These are phyloP conservation scores for Aspergillus uvarum DNA, from an alignment of 2,329 filamentous ascomycete genomes.

Conservation along the genomic window DNA sequence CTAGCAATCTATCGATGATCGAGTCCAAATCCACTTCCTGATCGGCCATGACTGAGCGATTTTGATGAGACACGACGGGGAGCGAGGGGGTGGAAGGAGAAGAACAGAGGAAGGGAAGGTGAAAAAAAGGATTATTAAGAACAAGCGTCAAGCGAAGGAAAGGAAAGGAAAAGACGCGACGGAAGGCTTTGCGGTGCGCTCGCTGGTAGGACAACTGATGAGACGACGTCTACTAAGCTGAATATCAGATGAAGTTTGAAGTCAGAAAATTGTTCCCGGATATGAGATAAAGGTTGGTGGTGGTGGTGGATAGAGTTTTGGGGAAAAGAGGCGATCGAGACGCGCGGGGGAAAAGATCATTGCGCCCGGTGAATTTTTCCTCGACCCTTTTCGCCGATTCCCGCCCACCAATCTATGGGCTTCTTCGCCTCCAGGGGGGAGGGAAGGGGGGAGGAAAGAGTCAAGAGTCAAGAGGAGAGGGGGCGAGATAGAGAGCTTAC, in stretches of 20 bases:
- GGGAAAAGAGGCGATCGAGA: constrained; percentile 2
- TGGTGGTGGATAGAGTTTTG: neutral
- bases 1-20: constrained; percentile 96
- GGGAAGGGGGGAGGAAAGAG: neutral
- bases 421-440: neutral
- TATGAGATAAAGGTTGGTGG: constrained; percentile 2
- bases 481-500: constrained; percentile 26
- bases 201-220: constrained; percentile 30
- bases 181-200: constrained; percentile 31
- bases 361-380: constrained; percentile 20
- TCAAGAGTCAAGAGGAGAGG: constrained; percentile 10
- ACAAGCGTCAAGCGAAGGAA: constrained; percentile 21
- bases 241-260: constrained; percentile 12
- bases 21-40: constrained; percentile 96
- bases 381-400: neutral
- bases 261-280: constrained; percentile 16
- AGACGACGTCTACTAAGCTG: constrained; percentile 36
- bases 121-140: constrained; percentile 23
- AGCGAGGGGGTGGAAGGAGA: constrained; percentile 14
- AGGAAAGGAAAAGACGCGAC: constrained; percentile 29
- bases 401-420: neutral
- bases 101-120: constrained; percentile 15
- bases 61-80: constrained; percentile 31
- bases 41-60: constrained; percentile 64
- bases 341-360: constrained; percentile 17